phyloP scores from a whole-genome alignment of 2,329 filamentous ascomycete species.

The Aspergillus calidoustus region DNA sequence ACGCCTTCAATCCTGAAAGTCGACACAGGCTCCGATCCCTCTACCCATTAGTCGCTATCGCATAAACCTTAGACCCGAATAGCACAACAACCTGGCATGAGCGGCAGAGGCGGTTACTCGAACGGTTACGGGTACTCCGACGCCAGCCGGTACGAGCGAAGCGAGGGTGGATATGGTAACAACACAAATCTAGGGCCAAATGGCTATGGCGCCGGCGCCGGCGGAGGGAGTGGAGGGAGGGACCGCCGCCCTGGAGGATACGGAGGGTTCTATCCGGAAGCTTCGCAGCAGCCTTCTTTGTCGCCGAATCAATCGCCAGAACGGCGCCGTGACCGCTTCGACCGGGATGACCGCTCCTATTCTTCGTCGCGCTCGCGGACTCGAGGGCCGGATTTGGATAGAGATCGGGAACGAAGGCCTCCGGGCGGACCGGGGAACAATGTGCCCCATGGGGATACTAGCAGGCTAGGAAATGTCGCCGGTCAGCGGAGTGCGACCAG shows the following conservation, averaged over 20 bases:
- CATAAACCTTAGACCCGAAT: conserved; percentile 4
- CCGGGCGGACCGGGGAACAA: conserved; percentile 33
- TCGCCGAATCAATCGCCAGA: conserved; percentile 37
- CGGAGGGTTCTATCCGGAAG: conserved; percentile 47
- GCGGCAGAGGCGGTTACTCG: conserved; percentile 39
- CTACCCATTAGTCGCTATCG: conserved; percentile 15
- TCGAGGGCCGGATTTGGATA: conserved; percentile 37
- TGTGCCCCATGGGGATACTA: conserved; percentile 27
- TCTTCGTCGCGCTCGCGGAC: conserved; percentile 42
- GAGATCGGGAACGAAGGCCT: conserved; percentile 32
- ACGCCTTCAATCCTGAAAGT: conserved; percentile 18
- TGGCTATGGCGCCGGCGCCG: conserved; percentile 32
- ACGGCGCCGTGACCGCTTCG: conserved; percentile 36
- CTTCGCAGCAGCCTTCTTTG: conserved; percentile 33
- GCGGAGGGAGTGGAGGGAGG: conserved; percentile 29
- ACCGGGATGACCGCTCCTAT: conserved; percentile 38
- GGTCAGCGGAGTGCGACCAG: conserved; percentile 23
- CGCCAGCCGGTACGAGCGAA: conserved; percentile 39
- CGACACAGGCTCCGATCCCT: conserved; percentile 12
- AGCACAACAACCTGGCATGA: conserved; percentile 36
- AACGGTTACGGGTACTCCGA: conserved; percentile 46
- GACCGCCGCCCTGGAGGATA: conserved; percentile 50
- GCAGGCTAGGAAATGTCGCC: conserved; percentile 28
- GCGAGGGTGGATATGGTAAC: conserved; percentile 39
- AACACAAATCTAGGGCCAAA: conserved; percentile 36